Conservation (phyloP, 495 filamentous ascomycete species). For the Monascus purpureus region DNA sequence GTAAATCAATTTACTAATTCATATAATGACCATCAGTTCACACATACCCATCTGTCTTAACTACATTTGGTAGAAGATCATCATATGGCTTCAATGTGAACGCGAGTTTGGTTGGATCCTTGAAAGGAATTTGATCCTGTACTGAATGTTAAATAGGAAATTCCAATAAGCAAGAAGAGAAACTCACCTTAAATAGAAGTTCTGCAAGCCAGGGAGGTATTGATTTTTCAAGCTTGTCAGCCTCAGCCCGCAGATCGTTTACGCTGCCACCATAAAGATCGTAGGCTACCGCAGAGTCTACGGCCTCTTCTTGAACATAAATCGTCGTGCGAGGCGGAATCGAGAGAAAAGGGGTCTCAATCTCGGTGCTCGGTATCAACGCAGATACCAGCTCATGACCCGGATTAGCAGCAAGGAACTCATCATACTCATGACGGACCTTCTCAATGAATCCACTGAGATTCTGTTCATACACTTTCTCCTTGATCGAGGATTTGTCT, state of each 20-base stretch:
- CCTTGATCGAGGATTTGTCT: constrained; percentile 44
- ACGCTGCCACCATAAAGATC: constrained; percentile 88
- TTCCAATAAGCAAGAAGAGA: neutral
- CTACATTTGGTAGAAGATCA: constrained; percentile 57
- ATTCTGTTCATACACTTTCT: constrained; percentile 68
- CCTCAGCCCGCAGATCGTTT: constrained; percentile 58
- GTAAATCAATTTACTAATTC: too few relatives aligned
- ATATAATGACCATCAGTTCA: too few relatives aligned
- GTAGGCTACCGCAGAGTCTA: constrained; percentile 73
- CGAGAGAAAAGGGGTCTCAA: constrained; percentile 74
- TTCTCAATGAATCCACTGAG: constrained; percentile 68
- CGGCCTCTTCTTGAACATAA: constrained; percentile 88
- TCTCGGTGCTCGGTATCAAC: constrained; percentile 64
- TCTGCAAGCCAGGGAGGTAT: constrained; percentile 89
- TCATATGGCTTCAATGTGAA: constrained; percentile 81
- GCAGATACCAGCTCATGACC: constrained; percentile 41
- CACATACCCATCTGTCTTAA: constrained; percentile 42
- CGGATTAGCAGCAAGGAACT: constrained; percentile 43
- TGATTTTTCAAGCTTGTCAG: constrained; percentile 67
- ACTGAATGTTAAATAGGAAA: constrained; percentile 1
- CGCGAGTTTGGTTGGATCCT: constrained; percentile 88
- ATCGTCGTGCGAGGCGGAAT: constrained; percentile 69
- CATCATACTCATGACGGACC: constrained; percentile 66
- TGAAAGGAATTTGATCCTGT: constrained; percentile 67
- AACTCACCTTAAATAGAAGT: constrained; percentile 56